Evolutionary conservation across 257 asterid species (phyloP), one percentile per base, ranked within the genome.

Genomic region (Catharanthus roseus): DNA sequence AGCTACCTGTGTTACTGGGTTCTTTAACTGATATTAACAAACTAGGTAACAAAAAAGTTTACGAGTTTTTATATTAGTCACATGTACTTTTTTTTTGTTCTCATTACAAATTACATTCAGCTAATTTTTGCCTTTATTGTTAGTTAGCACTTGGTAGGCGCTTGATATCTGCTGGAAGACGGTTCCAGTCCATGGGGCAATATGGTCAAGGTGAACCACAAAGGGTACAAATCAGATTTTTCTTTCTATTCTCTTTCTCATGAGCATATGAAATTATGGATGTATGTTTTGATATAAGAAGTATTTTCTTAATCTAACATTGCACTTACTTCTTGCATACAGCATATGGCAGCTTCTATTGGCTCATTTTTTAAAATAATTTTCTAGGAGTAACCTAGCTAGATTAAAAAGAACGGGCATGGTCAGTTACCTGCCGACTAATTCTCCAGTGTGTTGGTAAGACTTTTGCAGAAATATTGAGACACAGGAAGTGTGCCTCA

Each of bases 171-270:
- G 89, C 96, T 81, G 96, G 93, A 77, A 86, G 89, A 76, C 92
- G 96, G 85, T 95, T 95, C 84, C 96, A 89, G 77, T 83, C 96
- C 77, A 89, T 95, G 97, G 97, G 99, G 60, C 88, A 86, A 74
- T 93, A 90, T 80, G 96, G 95, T 55, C 84, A 83, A 81, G 96
- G 97, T 77, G 99, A 95, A 89, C 84, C 85, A 45, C 88, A 86
- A 75, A 78, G 23, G 96, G 98, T 93, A 87, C 60, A 60, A 44
- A 50, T 42, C 80, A 10, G 67, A 23, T n/a, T 45, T 65, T 69
- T 57, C 15, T 21, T 38, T 38, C 36, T 71, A n/a, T 62, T 56
- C 53, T 71, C 73, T 45, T 44, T 38, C 36, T 24, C 28, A 50
- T 19, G 5, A n/a, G 38, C 61, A 26, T 6, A 26, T 5, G 53